Base-by-base conservation (phyloP, 257 asterid genomes). In the Petrea volubilis region DNA sequence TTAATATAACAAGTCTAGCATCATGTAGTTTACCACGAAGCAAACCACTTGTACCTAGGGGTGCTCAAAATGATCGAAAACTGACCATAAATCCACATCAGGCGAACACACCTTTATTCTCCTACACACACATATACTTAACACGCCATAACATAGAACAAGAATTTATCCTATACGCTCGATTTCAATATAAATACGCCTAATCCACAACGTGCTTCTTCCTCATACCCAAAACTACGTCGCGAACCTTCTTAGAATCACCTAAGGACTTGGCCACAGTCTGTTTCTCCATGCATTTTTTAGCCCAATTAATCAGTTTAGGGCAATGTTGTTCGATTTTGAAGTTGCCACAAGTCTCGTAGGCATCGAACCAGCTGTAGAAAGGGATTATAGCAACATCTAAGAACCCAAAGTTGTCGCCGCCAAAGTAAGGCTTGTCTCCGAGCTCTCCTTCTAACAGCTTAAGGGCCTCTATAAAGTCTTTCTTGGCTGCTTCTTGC, bases 391-490 rank as follows among this genome's bases (percentile, higher is more conserved):
- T 33, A 57, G 79, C 81, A 20, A 83, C 27, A 27, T 85, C 90
- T 0, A 77, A 11, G 1, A 33, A 75, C 0, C n/a, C n/a, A n/a
- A n/a, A n/a, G n/a, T n/a, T n/a, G n/a, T n/a, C n/a, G n/a, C n/a
- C n/a, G n/a, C n/a, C 94, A 67, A 87, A 85, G 57, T 72, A 83
- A 10, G 81, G 63, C 53, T 80, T 52, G 7, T 82, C 85, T 12
- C 90, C 85, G 28, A 87, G 68, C 41, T 71, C 75, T 23, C 78
- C 80, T 56, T 87, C 86, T 68, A 84, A 49, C 49, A 47, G 17
- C 69, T 72, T 82, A 41, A 82, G 67, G 33, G 18, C 53, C 13
- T 75, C 80, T 12, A 66, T 51, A 25, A 75, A 55, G 0, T 60
- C 77, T 55, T 72, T 68, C 73, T 79, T 80, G 3, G 44, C 86